Conservation (phyloP, 1,284 basidiomycete species). For the Fereydounia khargensis region DNA sequence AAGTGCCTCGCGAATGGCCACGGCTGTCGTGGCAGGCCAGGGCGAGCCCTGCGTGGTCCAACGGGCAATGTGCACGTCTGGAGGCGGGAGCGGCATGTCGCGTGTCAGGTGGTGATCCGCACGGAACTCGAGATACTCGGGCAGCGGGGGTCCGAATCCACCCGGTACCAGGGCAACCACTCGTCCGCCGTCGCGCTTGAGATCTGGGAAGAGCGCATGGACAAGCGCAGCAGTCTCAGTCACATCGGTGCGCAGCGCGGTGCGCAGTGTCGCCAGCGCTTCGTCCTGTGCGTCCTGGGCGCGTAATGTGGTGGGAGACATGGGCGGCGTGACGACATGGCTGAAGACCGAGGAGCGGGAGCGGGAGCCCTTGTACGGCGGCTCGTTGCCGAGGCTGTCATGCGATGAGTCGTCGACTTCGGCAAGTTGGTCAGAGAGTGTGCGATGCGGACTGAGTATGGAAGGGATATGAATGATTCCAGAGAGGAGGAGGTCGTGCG, state of each 20-base stretch:
- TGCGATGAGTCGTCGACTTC: too few relatives aligned
- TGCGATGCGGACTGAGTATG: conserved; percentile 20
- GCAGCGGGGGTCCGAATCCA: conserved; percentile 17
- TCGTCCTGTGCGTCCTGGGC: conserved; percentile 15
- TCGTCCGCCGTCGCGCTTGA: conserved; percentile 29
- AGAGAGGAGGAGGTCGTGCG: conserved; percentile 31
- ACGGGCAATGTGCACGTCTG: neutral
- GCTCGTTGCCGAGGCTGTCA: too few relatives aligned
- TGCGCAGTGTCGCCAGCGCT: conserved; percentile 21
- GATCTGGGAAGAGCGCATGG: conserved; percentile 30
- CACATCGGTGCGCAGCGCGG: conserved; percentile 31
- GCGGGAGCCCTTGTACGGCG: too few relatives aligned
- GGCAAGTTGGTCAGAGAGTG: neutral
- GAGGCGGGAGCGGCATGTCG: neutral
- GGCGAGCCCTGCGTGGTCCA: neutral
- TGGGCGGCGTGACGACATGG: conserved; percentile 25
- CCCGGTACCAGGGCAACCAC: conserved; percentile 27
- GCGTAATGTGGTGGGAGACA: conserved; percentile 16
- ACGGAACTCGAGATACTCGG: conserved; percentile 7
- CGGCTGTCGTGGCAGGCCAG: neutral
- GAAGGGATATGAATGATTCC: conserved; percentile 34
- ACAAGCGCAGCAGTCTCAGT: conserved; percentile 26
- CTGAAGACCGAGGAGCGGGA: conserved; percentile 5
- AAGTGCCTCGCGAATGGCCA: neutral
- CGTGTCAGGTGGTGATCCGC: neutral